Base-by-base conservation (phyloP, 352 stramenopile genomes). In the Pythium phragmitis region DNA sequence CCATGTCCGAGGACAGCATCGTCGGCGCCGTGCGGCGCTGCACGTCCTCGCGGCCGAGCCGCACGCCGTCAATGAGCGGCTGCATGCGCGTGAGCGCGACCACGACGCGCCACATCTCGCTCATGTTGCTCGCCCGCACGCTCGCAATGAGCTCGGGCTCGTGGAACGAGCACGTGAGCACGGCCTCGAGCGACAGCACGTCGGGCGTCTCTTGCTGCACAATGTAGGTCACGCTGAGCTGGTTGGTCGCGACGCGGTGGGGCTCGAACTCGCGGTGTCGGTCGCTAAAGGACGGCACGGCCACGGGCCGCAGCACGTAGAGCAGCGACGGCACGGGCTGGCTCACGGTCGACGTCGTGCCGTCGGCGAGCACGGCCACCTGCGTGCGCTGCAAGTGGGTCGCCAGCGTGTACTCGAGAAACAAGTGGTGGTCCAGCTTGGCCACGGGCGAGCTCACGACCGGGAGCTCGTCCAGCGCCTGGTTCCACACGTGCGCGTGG, bases 201-300 rank as follows among this genome's bases (percentile, higher is more conserved):
- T 66, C 53, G 7, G 60, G 49, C 9, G 68, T 46, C 17, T 68
- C 52, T 33, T 92, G 77, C 59, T 92, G 83, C 42, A 89, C 67
- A 49, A 92, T 84, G 58, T 88, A 92, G 47, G 83, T 92, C 58
- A 92, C 72, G 48, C 66, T 78, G 46, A 89, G 79, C 33, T 89
- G 70, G 59, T 75, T 73, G 3, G 17, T 30, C 8, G 80, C 76
- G 14, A 89, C 61, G 19, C 54, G 60, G 5, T 79, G 67, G 11
- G 59, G 48, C 23, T 71, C 63, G 34, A 84, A 88, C 16, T 70
- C 63, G 52, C 13, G 46, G 54, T 70, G 67, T 49, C 57, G 67
- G 48, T 61, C 56, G 54, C 67, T 70, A 39, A 87, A 76, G 0
- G 46, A 54, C 0, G 76, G 72, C 12, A 74, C 72, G 46, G 65